phyloP scores from a whole-genome alignment of 805 yeast species.

The Blastobotrys peoriensis region DNA sequence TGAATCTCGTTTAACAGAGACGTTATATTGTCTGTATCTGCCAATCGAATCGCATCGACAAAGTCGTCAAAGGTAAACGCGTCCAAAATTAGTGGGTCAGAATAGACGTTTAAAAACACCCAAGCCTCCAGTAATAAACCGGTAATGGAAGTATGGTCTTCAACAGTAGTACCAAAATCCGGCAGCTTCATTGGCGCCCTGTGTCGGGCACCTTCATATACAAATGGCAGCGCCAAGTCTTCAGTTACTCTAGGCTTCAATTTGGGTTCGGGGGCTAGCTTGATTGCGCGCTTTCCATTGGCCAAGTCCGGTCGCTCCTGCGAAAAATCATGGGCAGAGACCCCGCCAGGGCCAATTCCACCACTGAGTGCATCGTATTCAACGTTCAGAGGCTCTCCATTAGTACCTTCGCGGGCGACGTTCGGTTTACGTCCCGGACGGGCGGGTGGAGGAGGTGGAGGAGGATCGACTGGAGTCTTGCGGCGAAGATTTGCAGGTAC shows the following conservation, averaged over 20 bases:
- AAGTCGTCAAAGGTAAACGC: conserved; percentile 77
- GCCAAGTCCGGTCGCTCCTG: too few species aligned
- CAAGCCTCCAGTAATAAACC: conserved; percentile 51
- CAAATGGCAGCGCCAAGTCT: conserved; percentile 8
- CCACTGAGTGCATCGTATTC: neutral
- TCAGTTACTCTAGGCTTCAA: conserved; percentile 8
- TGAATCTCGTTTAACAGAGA: conserved; percentile 58
- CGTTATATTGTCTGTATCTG: conserved; percentile 41
- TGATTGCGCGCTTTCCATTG: neutral
- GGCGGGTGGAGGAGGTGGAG: conserved; percentile 1
- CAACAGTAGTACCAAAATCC: neutral
- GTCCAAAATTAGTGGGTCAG: conserved; percentile 57
- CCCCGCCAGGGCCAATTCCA: neutral
- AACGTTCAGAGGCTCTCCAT: neutral
- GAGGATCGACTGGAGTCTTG: conserved; percentile 1
- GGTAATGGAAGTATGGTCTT: conserved; percentile 13
- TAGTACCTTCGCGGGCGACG: neutral
- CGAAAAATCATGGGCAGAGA: neutral
- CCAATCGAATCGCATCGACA: conserved; percentile 50
- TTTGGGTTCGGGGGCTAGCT: neutral
- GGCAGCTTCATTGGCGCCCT: conserved; percentile 12
- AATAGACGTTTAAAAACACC: conserved; percentile 69
- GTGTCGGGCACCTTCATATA: neutral
- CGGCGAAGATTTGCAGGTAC: conserved; percentile 25
- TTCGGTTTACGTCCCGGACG: neutral